Percentiles rank a stretch among this genome's conserved stretches.
phyloP scores from a whole-genome alignment of 768 basidiomycete species.

The Floccularia luteovirens region DNA sequence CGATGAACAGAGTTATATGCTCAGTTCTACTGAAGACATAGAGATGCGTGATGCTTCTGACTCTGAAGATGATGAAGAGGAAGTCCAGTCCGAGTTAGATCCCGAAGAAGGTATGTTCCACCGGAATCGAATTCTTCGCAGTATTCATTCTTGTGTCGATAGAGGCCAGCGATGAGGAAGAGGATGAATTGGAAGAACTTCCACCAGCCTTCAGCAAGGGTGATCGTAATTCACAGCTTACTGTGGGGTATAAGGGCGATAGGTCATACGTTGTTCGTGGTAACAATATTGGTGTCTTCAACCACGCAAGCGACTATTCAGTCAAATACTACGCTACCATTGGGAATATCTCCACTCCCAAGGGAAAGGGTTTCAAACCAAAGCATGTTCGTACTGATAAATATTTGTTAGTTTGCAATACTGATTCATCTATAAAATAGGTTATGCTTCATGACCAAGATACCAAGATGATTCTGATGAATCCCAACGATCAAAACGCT shows the following conservation, averaged over 20 bases:
- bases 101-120: slow-evolving; percentile 45
- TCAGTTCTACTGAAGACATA: slow-evolving; percentile 76
- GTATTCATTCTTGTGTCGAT: slow-evolving; percentile 2
- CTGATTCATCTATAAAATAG: slow-evolving; percentile 28
- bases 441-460: slow-evolving; percentile 98
- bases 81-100: slow-evolving; percentile 62
- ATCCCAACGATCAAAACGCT: slow-evolving; percentile 72
- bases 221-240: slow-evolving; percentile 80
- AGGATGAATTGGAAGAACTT: slow-evolving; percentile 34
- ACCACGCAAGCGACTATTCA: slow-evolving; percentile 56
- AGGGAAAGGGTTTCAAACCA: slow-evolving; percentile 82
- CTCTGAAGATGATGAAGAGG: slow-evolving; percentile 76
- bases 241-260: slow-evolving; percentile 93
- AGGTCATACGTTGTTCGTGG: slow-evolving; percentile 91
- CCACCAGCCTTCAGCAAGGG: slow-evolving; percentile 36
- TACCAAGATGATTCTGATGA: slow-evolving; percentile 89
- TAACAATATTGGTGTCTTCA: slow-evolving; percentile 87
- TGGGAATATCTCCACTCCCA: slow-evolving; percentile 68
- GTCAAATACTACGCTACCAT: slow-evolving; percentile 88
- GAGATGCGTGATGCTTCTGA: slow-evolving; percentile 79
- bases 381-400: slow-evolving; percentile 50
- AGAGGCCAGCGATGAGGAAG: slow-evolving; percentile 43
- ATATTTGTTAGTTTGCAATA: slow-evolving; percentile 6
- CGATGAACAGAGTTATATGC: slow-evolving; percentile 84
- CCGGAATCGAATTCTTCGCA: not conserved